Conservation (phyloP, 1,284 basidiomycete species). For the Apiotrichum domesticum region DNA sequence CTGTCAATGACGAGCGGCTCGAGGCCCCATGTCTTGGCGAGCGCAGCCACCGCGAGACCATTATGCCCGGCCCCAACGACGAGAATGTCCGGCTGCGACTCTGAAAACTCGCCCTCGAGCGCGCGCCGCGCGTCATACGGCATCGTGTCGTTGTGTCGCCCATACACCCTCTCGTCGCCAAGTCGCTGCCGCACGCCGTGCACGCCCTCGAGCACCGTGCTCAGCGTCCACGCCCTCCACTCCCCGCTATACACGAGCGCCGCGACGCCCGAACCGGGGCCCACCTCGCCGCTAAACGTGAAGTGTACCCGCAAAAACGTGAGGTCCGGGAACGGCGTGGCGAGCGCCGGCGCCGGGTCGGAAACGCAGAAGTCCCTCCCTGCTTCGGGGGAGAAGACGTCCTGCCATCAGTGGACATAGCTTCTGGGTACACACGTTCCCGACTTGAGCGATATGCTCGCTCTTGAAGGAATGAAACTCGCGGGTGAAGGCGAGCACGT, state of each 20-base stretch:
- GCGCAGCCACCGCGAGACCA: constrained; percentile 58
- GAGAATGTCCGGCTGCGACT: constrained; percentile 18
- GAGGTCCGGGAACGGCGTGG: constrained; percentile 55
- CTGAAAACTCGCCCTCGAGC: constrained; percentile 48
- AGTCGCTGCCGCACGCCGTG: constrained; percentile 52
- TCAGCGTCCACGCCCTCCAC: constrained; percentile 58
- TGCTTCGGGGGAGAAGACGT: constrained; percentile 45
- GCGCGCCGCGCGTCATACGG: constrained; percentile 24
- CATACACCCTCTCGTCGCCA: constrained; percentile 42
- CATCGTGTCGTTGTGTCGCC: constrained; percentile 24
- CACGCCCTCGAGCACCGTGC: constrained; percentile 58
- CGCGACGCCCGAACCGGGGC: constrained; percentile 53
- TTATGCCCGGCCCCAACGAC: constrained; percentile 59
- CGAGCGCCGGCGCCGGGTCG: constrained; percentile 33
- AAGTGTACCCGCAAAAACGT: constrained; percentile 58
- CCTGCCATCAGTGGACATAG: constrained; percentile 6
- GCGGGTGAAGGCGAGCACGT: constrained; percentile 33
- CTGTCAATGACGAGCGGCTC: constrained; percentile 55
- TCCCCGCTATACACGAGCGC: constrained; percentile 54
- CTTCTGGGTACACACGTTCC: constrained; percentile 6
- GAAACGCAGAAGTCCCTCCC: constrained; percentile 44
- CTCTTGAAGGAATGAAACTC: constrained; percentile 31
- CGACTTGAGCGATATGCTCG: constrained; percentile 27
- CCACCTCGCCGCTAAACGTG: constrained; percentile 55
- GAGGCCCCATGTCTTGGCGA: constrained; percentile 55